Evolutionary conservation across 805 yeast species (phyloP), one percentile per base, ranked within the genome.

Genomic region (Myxozyma lipomycoides): DNA sequence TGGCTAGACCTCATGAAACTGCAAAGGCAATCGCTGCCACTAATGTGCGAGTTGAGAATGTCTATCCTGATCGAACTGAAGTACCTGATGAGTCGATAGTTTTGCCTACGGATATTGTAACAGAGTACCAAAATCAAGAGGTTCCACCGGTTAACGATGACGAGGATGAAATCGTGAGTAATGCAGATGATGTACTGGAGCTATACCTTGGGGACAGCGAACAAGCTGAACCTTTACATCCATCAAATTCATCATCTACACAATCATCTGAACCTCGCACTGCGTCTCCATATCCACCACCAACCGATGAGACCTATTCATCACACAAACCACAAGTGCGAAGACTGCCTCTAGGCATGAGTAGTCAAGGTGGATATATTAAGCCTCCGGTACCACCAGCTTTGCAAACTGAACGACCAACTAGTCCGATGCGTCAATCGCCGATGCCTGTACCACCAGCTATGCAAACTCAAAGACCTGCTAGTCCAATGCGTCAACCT

Each of bases 261-360:
- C 48, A 46, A 10, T 44, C 44, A 15, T 52, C 56, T 7, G 56
- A 52, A 28, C 56, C 56, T 7, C 49, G 56, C 12, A 52, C 56
- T 1, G 56, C 46, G 41, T 52, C 56, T 7, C 56, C 56, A 17
- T 46, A 40, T 38, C 50, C 38, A 30, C 50, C 39, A 3, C 21
- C 40, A 12, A 5, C n/a, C n/a, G n/a, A n/a, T n/a, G n/a, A n/a
- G n/a, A n/a, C n/a, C n/a, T n/a, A n/a, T n/a, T n/a, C n/a, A 4
- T 26, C 41, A 26, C 24, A 26, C 2, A 46, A 3, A 35, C 51
- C 18, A 34, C 44, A 15, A 21, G 28, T n/a, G 35, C 44, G 26
- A 19, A 28, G 12, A 12, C 45, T 4, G 30, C 24, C 25, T 18
- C 34, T 10, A 28, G 15, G 34, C n/a, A n/a, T n/a, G n/a, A n/a